phyloP scores from a whole-genome alignment of 805 yeast species.

The Candida corydali region DNA sequence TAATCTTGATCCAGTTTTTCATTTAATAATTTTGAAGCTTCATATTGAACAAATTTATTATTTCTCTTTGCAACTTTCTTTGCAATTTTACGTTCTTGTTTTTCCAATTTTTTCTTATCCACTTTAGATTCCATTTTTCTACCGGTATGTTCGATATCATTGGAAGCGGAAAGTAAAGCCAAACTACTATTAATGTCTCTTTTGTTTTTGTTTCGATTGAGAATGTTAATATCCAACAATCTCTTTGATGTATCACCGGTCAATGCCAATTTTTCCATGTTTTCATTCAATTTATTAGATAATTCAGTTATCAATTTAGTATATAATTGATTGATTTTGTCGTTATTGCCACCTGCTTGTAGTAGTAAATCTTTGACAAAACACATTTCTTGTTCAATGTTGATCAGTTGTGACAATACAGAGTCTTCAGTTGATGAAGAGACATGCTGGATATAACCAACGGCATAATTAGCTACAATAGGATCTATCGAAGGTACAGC shows the following conservation, averaged over 20 bases:
- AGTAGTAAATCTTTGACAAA: conserved; percentile 63
- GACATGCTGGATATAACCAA: conserved; percentile 83
- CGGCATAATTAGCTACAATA: conserved; percentile 83
- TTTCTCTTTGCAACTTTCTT: conserved; percentile 91
- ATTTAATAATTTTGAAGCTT: conserved; percentile 85
- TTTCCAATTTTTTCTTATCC: conserved; percentile 92
- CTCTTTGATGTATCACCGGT: conserved; percentile 89
- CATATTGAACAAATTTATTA: conserved; percentile 80
- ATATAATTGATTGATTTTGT: conserved; percentile 49
- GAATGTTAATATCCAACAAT: conserved; percentile 71
- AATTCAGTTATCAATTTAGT: conserved; percentile 45
- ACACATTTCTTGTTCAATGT: conserved; percentile 60
- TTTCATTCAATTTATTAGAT: conserved; percentile 53
- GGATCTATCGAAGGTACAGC: conserved; percentile 86
- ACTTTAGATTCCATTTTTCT: conserved; percentile 91
- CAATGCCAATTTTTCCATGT: conserved; percentile 67
- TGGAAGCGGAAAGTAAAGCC: conserved; percentile 70
- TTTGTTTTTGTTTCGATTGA: conserved; percentile 52
- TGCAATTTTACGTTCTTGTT: conserved; percentile 96
- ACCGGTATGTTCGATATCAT: conserved; percentile 88
- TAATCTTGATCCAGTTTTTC: conserved; percentile 69
- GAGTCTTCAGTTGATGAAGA: conserved; percentile 77
- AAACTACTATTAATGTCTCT: conserved; percentile 73
- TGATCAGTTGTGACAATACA: conserved; percentile 69
- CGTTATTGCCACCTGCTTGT: conserved; percentile 77